Percentiles rank a stretch among this genome's conserved stretches.
Evolutionary conservation across 495 filamentous ascomycete species (phyloP).

Genomic region (Hyaloscypha finlandica): DNA sequence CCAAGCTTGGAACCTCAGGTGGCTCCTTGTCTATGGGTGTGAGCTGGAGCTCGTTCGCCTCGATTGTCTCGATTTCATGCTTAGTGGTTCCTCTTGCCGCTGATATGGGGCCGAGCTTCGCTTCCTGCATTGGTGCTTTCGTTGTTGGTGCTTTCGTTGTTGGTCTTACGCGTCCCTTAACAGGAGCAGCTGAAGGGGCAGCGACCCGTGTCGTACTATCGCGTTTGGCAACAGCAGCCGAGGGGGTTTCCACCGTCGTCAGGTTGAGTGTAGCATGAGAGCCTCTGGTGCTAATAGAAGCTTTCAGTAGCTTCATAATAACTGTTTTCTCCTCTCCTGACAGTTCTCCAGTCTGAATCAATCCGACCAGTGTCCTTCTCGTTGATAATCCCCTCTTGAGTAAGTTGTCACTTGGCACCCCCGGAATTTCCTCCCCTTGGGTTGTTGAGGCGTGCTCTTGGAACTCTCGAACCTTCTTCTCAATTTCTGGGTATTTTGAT

Average conservation of each 20-base stretch:
- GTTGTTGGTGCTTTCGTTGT: background rate
- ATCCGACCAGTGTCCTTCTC: background rate
- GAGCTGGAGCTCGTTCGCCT: slow-evolving; percentile 35
- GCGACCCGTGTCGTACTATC: background rate
- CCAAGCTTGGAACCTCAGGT: slow-evolving; percentile 66
- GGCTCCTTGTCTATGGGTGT: slow-evolving; percentile 51
- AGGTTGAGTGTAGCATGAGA: no score
- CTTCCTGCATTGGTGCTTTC: background rate
- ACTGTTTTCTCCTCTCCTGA: background rate
- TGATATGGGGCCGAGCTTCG: background rate
- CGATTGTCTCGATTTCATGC: slow-evolving; percentile 31
- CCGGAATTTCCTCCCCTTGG: background rate
- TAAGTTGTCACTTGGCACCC: no score
- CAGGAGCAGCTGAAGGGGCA: background rate
- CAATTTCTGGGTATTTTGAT: background rate
- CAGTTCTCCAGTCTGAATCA: background rate
- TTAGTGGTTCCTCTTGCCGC: slow-evolving; percentile 1
- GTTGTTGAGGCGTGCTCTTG: background rate
- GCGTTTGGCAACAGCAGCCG: no score
- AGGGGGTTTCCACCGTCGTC: background rate
- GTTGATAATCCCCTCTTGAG: no score
- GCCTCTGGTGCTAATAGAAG: background rate
- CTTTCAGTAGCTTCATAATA: background rate
- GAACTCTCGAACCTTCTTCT: background rate
- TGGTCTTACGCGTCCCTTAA: background rate